Conservation (phyloP, 2,329 filamentous ascomycete species). For the Mycosphaerelloides madeirae region DNA sequence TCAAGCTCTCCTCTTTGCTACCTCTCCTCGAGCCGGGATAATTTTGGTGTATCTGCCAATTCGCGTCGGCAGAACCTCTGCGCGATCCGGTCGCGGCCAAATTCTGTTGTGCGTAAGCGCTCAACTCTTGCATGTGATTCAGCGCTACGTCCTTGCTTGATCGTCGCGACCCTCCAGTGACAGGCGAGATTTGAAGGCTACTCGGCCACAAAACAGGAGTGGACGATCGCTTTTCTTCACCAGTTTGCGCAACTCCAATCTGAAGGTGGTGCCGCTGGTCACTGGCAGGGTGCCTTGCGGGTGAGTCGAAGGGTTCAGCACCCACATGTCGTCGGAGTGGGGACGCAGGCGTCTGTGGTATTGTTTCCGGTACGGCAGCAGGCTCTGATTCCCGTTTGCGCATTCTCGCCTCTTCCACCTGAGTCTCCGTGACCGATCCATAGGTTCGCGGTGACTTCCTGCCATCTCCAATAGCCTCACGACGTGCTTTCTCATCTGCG, state of each 20-base stretch:
- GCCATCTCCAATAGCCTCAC: constrained; percentile 24
- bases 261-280: constrained; percentile 24
- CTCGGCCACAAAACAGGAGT: constrained; percentile 21
- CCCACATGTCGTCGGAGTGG: constrained; percentile 11
- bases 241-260: constrained; percentile 13
- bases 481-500: constrained; percentile 55
- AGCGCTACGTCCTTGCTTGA: constrained; percentile 36
- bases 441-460: constrained; percentile 24
- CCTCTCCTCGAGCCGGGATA: constrained; percentile 30
- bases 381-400: constrained; percentile 29
- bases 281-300: constrained; percentile 20
- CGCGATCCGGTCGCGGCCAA: constrained; percentile 25
- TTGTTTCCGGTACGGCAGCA: constrained; percentile 17
- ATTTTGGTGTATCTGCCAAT: constrained; percentile 30
- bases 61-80: constrained; percentile 33
- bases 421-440: constrained; percentile 26
- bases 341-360: constrained; percentile 19
- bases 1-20: constrained; percentile 34
- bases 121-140: constrained; percentile 31
- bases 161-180: constrained; percentile 23
- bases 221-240: constrained; percentile 24
- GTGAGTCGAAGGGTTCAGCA: constrained; percentile 7
- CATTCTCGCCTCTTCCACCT: constrained; percentile 29
- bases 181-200: constrained; percentile 21
- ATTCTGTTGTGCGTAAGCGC: constrained; percentile 26